Evolutionary conservation across 2,329 filamentous ascomycete genomes (phyloP).

Genomic region (Fusarium sp.): DNA sequence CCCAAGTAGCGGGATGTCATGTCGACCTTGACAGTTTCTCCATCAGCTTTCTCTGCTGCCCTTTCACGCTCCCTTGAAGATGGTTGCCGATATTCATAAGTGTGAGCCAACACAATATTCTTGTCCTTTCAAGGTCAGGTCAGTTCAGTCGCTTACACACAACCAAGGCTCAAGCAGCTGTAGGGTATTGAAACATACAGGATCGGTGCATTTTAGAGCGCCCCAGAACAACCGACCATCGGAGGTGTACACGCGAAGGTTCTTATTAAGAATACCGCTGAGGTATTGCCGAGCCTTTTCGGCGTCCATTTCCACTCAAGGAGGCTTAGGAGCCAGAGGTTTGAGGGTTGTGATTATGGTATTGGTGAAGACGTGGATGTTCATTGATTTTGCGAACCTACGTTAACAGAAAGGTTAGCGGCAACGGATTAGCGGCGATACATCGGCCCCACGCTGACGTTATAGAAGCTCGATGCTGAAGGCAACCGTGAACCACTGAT

Average conservation of each 20-base stretch:
- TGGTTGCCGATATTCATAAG: slow-evolving; percentile 89
- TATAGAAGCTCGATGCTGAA: slow-evolving; percentile 15
- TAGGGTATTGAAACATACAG: slow-evolving; percentile 62
- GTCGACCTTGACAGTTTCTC: slow-evolving; percentile 66
- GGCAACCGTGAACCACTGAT: neutral
- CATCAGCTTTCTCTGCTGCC: slow-evolving; percentile 46
- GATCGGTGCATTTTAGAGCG: slow-evolving; percentile 93
- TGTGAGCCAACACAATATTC: slow-evolving; percentile 86
- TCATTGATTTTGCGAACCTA: slow-evolving; percentile 11
- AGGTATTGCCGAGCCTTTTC: slow-evolving; percentile 66
- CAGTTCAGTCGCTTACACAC: neutral
- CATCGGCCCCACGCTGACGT: slow-evolving; percentile 39
- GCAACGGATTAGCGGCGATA: slow-evolving; percentile 23
- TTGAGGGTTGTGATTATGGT: neutral
- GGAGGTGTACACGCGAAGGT: slow-evolving; percentile 79
- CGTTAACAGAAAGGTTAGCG: slow-evolving; percentile 2
- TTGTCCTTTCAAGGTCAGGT: slow-evolving; percentile 67
- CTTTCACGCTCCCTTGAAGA: slow-evolving; percentile 58
- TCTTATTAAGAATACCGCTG: slow-evolving; percentile 77
- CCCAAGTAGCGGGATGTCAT: slow-evolving; percentile 90
- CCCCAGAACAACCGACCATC: slow-evolving; percentile 92
- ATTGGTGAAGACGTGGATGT: neutral
- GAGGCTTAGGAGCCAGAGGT: neutral
- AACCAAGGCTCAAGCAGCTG: neutral
- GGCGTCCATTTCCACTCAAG: slow-evolving; percentile 55